Evolutionary conservation across 202 grass and related monocot genomes (phyloP), one percentile per base, ranked within the genome.

Genomic region (Tripidium arundinaceum): DNA sequence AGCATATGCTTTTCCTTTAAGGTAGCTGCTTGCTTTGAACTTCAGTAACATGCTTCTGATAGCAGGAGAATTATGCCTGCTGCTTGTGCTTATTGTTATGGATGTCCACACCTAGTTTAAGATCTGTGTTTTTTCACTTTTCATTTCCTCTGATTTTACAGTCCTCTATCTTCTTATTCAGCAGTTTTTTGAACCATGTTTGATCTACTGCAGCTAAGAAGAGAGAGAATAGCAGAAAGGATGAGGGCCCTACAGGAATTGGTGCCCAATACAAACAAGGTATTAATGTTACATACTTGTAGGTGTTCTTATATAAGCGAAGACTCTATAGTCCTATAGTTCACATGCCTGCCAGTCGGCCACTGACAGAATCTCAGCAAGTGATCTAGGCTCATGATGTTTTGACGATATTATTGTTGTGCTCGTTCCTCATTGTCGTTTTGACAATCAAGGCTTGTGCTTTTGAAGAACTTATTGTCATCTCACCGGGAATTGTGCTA

Each of bases 241-340:
- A 91, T 96, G 89, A 93, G 92, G 63, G 85, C 89, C 65, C 79
- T 99, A 77, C 92, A 99, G 79, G 96, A 99, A 90, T 79, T 99
- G 92, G 96, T 99, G 69, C 96, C 97, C 81, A 99, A 93, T 84
- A 99, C 97, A 74, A 99, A 96, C 84, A 99, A 96, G 97, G 97
- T 96, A 86, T 18, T 46, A 26, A 46, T 70, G 42, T 70, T 59
- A 62, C 19, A 54, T 79, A 68, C n/a, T 75, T 52, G 25, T 29
- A 89, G 68, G 29, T 89, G 62, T 75, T 74, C 69, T 78, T 77
- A 72, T 82, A 75, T 29, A 43, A 26, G 62, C 54, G 34, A 75
- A 55, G 62, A 75, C 74, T 43, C 19, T 82, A 52, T 8, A 45
- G 27, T 49, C 28, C n/a, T n/a, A n/a, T 24, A 37, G 68, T 70